These are phyloP conservation scores for Pleurotus djamor DNA, from an alignment of 768 basidiomycete genomes.

Conservation along the genomic window DNA sequence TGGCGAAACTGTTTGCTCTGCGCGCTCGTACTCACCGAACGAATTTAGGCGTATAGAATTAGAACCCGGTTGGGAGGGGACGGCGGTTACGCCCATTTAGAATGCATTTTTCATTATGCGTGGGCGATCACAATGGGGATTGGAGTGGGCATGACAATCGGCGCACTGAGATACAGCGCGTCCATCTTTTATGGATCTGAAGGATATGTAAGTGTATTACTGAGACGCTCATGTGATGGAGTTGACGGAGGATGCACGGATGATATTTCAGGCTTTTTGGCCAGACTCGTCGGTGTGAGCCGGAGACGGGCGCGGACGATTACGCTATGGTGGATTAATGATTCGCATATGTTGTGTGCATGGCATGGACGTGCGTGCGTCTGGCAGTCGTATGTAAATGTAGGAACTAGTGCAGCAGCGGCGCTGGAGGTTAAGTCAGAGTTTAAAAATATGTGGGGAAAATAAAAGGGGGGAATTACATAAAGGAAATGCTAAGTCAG, in stretches of 20 bases:
- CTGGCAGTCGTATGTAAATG: background rate
- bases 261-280: background rate
- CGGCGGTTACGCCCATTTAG: no score
- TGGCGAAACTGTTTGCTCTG: no score
- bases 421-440: background rate
- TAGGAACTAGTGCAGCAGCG: background rate
- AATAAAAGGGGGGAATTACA: background rate
- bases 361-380: constrained; percentile 1
- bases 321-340: constrained; percentile 1
- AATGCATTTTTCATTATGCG: background rate
- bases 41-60: background rate
- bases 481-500: constrained; percentile 4
- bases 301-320: constrained; percentile 3
- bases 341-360: no score
- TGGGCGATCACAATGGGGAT: background rate
- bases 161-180: background rate
- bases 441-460: background rate
- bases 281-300: background rate
- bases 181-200: background rate
- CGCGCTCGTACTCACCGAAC: background rate
- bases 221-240: constrained; percentile 3
- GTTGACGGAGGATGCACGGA: background rate
- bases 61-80: no score
- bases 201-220: no score
- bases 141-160: background rate